Conservation (phyloP, 768 basidiomycete genomes). For the Lactifluus pinguis region DNA sequence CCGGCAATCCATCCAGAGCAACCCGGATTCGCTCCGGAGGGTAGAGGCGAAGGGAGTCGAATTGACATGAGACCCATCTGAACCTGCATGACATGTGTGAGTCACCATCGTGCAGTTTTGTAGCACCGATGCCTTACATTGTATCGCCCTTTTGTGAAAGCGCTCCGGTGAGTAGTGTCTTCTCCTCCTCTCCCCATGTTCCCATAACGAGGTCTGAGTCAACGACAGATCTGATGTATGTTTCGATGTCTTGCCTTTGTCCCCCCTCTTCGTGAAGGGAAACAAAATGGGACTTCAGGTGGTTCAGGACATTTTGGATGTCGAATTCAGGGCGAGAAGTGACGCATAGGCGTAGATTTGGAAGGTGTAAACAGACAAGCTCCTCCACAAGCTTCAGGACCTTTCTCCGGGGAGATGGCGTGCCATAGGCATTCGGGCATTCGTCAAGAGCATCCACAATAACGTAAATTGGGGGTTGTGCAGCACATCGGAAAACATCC, state of each 20-base stretch:
- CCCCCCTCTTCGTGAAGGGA: not conserved
- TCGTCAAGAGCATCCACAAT: no score
- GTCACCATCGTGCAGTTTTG: no score
- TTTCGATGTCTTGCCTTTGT: not conserved
- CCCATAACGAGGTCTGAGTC: no score
- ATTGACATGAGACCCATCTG: not conserved
- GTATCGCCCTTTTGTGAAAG: no score
- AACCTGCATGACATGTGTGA: not conserved
- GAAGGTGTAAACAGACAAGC: not conserved
- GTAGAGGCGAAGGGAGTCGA: not conserved
- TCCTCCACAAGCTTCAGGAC: not conserved
- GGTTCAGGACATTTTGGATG: not conserved
- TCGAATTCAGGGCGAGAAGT: not conserved
- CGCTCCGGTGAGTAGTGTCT: no score
- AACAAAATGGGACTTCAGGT: not conserved
- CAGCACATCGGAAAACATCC: not conserved
- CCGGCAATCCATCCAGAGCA: not conserved
- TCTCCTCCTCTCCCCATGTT: no score
- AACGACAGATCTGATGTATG: no score
- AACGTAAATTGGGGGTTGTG: not conserved
- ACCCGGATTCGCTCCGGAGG: not conserved
- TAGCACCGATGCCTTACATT: no score
- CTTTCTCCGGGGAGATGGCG: not conserved
- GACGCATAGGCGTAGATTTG: not conserved
- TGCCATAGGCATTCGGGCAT: not conserved